Evolutionary conservation across 1,139 yeast species (phyloP).

Genomic region (Tardiomyces blankii): DNA sequence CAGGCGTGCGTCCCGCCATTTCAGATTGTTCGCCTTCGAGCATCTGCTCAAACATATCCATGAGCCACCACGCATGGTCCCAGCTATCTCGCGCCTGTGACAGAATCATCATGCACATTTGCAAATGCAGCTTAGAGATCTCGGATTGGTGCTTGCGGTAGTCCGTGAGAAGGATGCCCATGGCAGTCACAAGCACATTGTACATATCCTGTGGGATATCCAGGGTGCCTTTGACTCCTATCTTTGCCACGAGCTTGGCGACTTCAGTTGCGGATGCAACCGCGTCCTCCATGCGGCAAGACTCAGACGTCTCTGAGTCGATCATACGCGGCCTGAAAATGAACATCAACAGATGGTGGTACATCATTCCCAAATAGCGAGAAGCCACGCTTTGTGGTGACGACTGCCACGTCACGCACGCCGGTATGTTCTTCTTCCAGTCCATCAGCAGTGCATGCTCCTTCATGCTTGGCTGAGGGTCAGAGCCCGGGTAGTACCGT

Average conservation of each 20-base stretch:
- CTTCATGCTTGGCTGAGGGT: slow-evolving; percentile 2
- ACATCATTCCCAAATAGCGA: slow-evolving; percentile 5
- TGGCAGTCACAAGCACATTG: slow-evolving; percentile 8
- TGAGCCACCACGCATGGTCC: slow-evolving; percentile 31
- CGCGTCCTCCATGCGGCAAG: slow-evolving; percentile 7
- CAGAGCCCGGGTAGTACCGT: slow-evolving; percentile 7
- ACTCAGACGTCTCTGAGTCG: slow-evolving; percentile 4
- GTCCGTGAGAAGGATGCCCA: slow-evolving; percentile 9
- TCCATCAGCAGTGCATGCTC: slow-evolving; percentile 2
- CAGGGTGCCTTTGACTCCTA: slow-evolving; percentile 4
- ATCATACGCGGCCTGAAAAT: slow-evolving; percentile 8
- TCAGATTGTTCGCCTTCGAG: slow-evolving; percentile 24
- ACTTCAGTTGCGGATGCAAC: slow-evolving; percentile 10
- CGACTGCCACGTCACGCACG: slow-evolving; percentile 6
- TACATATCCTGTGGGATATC: slow-evolving; percentile 11
- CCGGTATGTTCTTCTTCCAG: slow-evolving; percentile 6
- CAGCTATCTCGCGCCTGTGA: slow-evolving; percentile 8
- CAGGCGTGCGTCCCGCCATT: neutral
- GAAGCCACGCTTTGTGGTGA: slow-evolving; percentile 2
- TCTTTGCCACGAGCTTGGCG: slow-evolving; percentile 7
- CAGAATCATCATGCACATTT: slow-evolving; percentile 9
- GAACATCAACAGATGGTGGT: slow-evolving; percentile 8
- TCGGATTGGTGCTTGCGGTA: slow-evolving; percentile 1
- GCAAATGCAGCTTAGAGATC: slow-evolving; percentile 6
- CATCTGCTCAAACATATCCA: slow-evolving; percentile 19